Conservation (phyloP, 2,329 filamentous ascomycete genomes). For the Aspergillus ochraceus region DNA sequence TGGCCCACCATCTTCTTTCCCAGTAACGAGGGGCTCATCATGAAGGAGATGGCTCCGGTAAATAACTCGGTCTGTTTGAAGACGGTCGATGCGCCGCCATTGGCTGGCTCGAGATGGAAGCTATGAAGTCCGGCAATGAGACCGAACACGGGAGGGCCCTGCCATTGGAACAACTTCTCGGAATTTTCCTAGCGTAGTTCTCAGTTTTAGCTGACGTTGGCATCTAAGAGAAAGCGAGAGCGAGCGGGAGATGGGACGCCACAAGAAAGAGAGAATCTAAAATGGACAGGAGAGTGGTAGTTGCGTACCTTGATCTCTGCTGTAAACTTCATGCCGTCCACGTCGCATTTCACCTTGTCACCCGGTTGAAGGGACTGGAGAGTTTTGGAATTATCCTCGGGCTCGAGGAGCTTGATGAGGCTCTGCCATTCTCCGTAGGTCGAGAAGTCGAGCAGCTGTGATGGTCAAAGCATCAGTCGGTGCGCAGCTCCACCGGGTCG, state of each 20-base stretch:
- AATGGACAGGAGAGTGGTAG: no score
- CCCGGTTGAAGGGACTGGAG: slow-evolving; percentile 10
- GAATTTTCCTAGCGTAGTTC: slow-evolving; percentile 18
- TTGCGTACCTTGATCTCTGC: slow-evolving; percentile 10
- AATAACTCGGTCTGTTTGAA: slow-evolving; percentile 26
- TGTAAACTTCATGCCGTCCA: slow-evolving; percentile 17
- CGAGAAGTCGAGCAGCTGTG: slow-evolving; percentile 26
- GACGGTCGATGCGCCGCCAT: slow-evolving; percentile 24
- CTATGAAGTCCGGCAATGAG: slow-evolving; percentile 23
- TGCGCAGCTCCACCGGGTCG: not conserved
- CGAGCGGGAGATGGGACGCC: no score
- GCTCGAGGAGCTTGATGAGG: slow-evolving; percentile 22
- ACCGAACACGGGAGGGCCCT: slow-evolving; percentile 28
- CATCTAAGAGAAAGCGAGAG: not conserved
- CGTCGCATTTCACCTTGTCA: slow-evolving; percentile 16
- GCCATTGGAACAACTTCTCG: slow-evolving; percentile 26
- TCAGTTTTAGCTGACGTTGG: not conserved
- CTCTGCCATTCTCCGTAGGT: slow-evolving; percentile 28
- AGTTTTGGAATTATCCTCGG: slow-evolving; percentile 18
- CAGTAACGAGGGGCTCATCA: slow-evolving; percentile 23
- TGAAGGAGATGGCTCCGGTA: slow-evolving; percentile 20
- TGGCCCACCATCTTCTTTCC: slow-evolving; percentile 23
- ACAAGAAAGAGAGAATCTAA: no score
- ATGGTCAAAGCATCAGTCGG: not conserved
- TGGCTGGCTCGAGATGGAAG: slow-evolving; percentile 23